Base-by-base conservation (phyloP, 179 eudicot genomes). In the Gypsophila paniculata region DNA sequence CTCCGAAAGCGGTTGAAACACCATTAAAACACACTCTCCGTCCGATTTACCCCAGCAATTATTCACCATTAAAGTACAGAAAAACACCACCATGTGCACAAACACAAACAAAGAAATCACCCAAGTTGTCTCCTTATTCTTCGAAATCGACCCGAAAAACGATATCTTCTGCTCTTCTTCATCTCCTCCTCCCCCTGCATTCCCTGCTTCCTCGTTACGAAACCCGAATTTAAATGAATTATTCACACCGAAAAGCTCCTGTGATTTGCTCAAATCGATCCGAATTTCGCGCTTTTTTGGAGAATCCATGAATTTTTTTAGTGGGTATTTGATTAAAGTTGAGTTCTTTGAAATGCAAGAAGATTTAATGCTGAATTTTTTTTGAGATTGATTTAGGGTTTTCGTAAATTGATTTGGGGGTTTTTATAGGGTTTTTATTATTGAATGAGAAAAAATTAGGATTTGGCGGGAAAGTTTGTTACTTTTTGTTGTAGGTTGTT, bases 1-100 rank as follows among this genome's bases (percentile, higher is more conserved):
- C 68, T 90, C 97, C 8, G 75, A 39, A 5, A 91, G 83, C 39
- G 89, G 93, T 78, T 91, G 96, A 84, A 91, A 90, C 17, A 94
- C 83, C 57, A 91, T 46, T 17, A 91, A 76, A 11, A 82, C 69
- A 69, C 97, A 91, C 10, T 88, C 80, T 1, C 83, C 85, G 44
- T 86, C 86, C 12, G 96, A 88, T 61, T 78, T 83, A 14, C 57
- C 57, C 93, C 88, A 90, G 76, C 97, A 91, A 68, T 87, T 84
- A 25, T 91, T 91, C 72, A 85, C 81, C 44, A 85, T 70, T 86
- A 91, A 85, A 12, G 91, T 88, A 51, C 81, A 72, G 10, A 75
- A 69, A 54, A 91, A 91, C 5, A 82, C 90, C 12, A 86, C 83
- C 12, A 91, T 36, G 44, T 90, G 89, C 13, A 90, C 78, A 38